Percentiles rank a stretch among this genome's conserved stretches.
Evolutionary conservation across 2,329 filamentous ascomycete genomes (phyloP).

Genomic region (Furcasterigmium furcatum): DNA sequence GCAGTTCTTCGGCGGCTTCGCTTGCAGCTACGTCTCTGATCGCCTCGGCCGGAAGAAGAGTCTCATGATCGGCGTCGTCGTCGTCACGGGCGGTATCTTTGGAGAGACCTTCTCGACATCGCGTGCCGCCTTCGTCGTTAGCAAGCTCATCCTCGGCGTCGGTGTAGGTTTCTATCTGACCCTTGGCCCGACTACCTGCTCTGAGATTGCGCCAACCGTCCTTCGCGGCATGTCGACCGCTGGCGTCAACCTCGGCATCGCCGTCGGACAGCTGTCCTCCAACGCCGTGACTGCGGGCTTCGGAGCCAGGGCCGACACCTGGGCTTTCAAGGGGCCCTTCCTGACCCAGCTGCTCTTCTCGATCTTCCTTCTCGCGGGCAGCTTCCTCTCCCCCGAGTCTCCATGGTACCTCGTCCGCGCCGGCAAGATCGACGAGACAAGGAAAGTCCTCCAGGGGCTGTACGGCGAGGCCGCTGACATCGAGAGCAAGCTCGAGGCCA

Average conservation of each 20-base stretch:
- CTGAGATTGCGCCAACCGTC: conserved; percentile 41
- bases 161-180: conserved; percentile 45
- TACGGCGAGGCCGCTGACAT: conserved; percentile 37
- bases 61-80: conserved; percentile 21
- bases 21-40: conserved; percentile 38
- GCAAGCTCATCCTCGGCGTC: conserved; percentile 41
- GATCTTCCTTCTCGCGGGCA: conserved; percentile 31
- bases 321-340: conserved; percentile 48
- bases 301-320: conserved; percentile 43
- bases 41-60: conserved; percentile 32
- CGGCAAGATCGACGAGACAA: conserved; percentile 27
- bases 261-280: conserved; percentile 52
- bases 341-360: conserved; percentile 34
- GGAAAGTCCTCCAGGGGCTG: conserved; percentile 26
- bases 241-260: conserved; percentile 46
- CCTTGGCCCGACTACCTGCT: conserved; percentile 41
- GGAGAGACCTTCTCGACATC: conserved; percentile 28
- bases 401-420: conserved; percentile 35
- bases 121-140: conserved; percentile 35
- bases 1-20: conserved; percentile 43
- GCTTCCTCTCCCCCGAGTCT: conserved; percentile 43
- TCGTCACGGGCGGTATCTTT: conserved; percentile 26
- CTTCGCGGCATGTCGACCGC: conserved; percentile 45
- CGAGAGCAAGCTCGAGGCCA: conserved; percentile 47
- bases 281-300: conserved; percentile 56